Conservation (phyloP, 2,329 filamentous ascomycete genomes). For the Hymenoscyphus occultus region DNA sequence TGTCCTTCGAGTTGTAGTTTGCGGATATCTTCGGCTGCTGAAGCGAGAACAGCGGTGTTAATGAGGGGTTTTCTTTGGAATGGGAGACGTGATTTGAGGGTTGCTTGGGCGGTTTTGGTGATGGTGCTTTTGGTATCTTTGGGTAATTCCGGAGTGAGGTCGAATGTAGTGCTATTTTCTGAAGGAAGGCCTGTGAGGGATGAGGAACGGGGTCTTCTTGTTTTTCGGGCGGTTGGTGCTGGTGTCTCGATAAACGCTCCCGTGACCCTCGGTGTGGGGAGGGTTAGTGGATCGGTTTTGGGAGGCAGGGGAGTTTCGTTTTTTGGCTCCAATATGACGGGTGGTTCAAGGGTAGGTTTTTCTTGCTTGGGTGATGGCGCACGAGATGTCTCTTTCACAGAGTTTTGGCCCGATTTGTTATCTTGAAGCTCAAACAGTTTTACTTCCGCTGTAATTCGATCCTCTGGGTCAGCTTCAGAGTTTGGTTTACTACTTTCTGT, state of each 20-base stretch:
- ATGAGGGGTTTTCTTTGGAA: slow-evolving; percentile 14
- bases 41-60: slow-evolving; percentile 26
- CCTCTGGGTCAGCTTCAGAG: slow-evolving; percentile 30
- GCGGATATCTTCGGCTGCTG: slow-evolving; percentile 32
- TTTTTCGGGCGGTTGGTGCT: slow-evolving; percentile 36
- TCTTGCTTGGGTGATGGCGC: slow-evolving; percentile 5
- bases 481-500: slow-evolving; percentile 21
- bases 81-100: background rate
- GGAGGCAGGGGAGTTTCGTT: slow-evolving; percentile 6
- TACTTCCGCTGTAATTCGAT: slow-evolving; percentile 30
- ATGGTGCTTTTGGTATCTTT: background rate
- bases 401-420: slow-evolving; percentile 27
- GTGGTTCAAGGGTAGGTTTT: background rate
- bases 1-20: slow-evolving; percentile 29
- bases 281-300: slow-evolving; percentile 24
- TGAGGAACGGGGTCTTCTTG: slow-evolving; percentile 23
- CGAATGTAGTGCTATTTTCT: background rate
- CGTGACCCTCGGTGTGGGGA: slow-evolving; percentile 33
- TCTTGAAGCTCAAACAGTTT: slow-evolving; percentile 31
- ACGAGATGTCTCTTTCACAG: slow-evolving; percentile 22
- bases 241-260: slow-evolving; percentile 37
- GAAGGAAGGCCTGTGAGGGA: background rate
- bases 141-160: background rate
- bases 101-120: background rate
- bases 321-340: background rate